These are phyloP conservation scores for Exutisphaerella laricina DNA, from an alignment of 2,329 filamentous ascomycete species.

Conservation along the genomic window DNA sequence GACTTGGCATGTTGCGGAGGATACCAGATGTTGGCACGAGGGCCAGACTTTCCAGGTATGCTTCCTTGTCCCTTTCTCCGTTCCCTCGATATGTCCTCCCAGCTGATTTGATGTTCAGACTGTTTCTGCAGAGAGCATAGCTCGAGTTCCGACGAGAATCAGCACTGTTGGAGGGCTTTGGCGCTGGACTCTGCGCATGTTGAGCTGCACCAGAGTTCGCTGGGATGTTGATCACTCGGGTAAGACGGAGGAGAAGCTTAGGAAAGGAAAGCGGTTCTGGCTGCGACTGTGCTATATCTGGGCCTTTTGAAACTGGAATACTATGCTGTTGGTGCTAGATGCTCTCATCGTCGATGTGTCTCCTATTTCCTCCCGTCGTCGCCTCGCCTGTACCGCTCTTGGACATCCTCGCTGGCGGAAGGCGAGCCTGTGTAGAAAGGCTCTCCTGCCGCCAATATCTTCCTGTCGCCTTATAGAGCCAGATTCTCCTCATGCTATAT, in stretches of 20 bases:
- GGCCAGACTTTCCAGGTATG: background rate
- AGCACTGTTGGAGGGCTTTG: background rate
- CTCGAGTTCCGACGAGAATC: background rate
- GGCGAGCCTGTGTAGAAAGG: background rate
- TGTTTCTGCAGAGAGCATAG: no score
- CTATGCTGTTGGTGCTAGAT: no score
- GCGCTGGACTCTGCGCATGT: constrained; percentile 3
- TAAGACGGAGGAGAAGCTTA: no score
- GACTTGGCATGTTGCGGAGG: background rate
- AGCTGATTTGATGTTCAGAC: background rate
- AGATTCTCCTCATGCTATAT: background rate
- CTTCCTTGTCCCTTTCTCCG: background rate
- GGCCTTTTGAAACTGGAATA: no score
- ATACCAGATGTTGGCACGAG: background rate
- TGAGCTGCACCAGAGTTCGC: background rate
- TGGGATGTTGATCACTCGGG: background rate
- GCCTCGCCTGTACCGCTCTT: no score
- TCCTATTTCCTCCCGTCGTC: no score
- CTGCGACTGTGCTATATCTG: no score
- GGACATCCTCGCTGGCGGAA: background rate
- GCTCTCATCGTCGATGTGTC: no score
- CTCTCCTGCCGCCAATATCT: background rate
- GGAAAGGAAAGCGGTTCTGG: no score
- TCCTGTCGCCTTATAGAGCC: background rate
- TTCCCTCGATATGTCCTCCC: no score